Evolutionary conservation across 768 basidiomycete genomes (phyloP), one percentile per base, ranked within the genome.

Genomic region (Pleurotus eryngii): DNA sequence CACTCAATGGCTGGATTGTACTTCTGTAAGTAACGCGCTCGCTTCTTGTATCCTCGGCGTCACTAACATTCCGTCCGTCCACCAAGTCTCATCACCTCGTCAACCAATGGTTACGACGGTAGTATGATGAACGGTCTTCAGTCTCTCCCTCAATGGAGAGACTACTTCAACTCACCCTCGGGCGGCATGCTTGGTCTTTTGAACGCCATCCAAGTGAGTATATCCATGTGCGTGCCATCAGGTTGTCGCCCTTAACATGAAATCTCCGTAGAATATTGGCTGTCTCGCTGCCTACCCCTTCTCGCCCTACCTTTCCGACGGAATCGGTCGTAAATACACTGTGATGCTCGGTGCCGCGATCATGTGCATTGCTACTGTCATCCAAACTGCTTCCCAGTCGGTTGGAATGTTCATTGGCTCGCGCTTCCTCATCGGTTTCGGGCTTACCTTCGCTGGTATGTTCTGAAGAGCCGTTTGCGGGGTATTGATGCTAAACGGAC

Each of bases 71-170:
- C 8, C 2, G 20, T 49, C n/a, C 30, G 11, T 49, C 27, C 49
- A 12, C 49, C 18, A 53, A 86, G 85, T 47, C 81, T 89, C 60
- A 86, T 89, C 65, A 89, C 87, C 9, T 87, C 87, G 22, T 86
- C 85, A 9, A 87, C 84, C 46, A 87, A 83, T 67, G 89, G 88
- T 49, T 90, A 85, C 66, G 89, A 89, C 64, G 86, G 86, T 57
- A 84, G 82, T 67, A 83, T 89, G 42, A 43, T 43, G 42, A 43
- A 43, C 42, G 42, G 42, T 43, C 42, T 43, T 2, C 42, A 43
- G 20, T 81, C 81, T 46, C 74, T 90, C 58, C 55, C 64, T 14
- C 81, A 85, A 61, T 92, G 90, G 90, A 68, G 75, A 47, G 43
- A 58, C 5, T 86, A 82, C 65, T 91, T 91, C 68, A 60, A 75